These are phyloP conservation scores for Talaromyces liani DNA, from an alignment of 495 filamentous ascomycete genomes.

Conservation along the genomic window DNA sequence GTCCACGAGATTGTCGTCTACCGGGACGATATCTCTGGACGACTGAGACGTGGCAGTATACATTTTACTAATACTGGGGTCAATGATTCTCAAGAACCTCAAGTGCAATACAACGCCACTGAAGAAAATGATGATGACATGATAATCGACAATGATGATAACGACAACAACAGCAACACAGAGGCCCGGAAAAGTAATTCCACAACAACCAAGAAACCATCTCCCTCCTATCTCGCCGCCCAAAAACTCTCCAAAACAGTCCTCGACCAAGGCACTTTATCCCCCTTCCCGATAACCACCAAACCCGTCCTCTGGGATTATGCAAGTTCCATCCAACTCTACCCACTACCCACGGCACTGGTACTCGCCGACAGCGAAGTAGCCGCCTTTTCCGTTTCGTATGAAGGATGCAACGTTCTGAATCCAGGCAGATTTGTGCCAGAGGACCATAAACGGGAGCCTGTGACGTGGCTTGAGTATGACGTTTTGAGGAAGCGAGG, in stretches of 20 bases:
- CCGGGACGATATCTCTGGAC: constrained; percentile 73
- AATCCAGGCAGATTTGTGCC: constrained; percentile 78
- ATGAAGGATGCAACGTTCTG: constrained; percentile 93
- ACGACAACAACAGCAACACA: constrained; percentile 38
- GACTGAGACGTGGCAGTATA: constrained; percentile 70
- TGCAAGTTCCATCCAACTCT: constrained; percentile 63
- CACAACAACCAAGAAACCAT: constrained; percentile 9
- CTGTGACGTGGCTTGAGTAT: constrained; percentile 80
- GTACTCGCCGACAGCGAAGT: constrained; percentile 76
- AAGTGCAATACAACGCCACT: constrained; percentile 14
- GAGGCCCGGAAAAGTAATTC: not conserved
- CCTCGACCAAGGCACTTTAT: constrained; percentile 83
- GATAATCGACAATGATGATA: constrained; percentile 12
- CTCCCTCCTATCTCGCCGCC: constrained; percentile 41
- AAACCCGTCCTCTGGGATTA: constrained; percentile 89
- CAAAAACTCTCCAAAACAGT: constrained; percentile 84
- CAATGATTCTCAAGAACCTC: constrained; percentile 14
- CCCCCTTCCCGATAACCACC: constrained; percentile 69
- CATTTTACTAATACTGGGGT: constrained; percentile 27
- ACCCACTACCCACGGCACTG: constrained; percentile 78
- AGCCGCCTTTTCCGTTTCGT: constrained; percentile 74
- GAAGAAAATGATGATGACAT: constrained; percentile 1
- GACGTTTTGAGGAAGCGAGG: constrained; percentile 54
- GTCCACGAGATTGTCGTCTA: constrained; percentile 79
- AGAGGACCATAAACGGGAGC: constrained; percentile 45